Percentiles rank a stretch among this genome's conserved stretches.
Conservation (phyloP, 2,329 filamentous ascomycete species). For the Cladosporium phlei region DNA sequence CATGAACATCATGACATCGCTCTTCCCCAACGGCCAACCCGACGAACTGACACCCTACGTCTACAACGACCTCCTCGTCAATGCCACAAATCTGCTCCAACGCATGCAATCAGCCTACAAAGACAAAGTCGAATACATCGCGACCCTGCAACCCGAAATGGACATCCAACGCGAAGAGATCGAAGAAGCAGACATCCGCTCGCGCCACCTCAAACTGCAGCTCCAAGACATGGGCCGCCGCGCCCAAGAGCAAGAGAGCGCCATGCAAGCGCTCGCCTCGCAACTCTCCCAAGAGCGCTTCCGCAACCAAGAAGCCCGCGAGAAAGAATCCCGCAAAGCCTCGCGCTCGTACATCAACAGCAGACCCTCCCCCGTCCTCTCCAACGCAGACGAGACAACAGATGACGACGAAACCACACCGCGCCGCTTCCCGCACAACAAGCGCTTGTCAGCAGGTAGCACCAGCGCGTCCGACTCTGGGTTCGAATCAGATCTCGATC, state of each 20-base stretch:
- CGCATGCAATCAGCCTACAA: conserved; percentile 55
- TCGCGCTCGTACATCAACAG: conserved; percentile 20
- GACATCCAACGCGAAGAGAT: conserved; percentile 57
- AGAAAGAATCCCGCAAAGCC: conserved; percentile 35
- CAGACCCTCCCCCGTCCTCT: conserved; percentile 17
- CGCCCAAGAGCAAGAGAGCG: conserved; percentile 52
- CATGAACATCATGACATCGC: conserved; percentile 49
- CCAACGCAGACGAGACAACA: conserved; percentile 18
- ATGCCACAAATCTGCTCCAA: conserved; percentile 52
- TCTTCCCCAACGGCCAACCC: conserved; percentile 50
- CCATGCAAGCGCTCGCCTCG: conserved; percentile 49
- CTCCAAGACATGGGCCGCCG: conserved; percentile 56
- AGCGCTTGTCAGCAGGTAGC: conserved; percentile 27
- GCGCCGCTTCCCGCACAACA: conserved; percentile 13
- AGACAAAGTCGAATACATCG: conserved; percentile 46
- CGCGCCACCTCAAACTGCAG: conserved; percentile 56
- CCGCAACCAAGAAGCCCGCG: conserved; percentile 26
- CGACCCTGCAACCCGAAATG: conserved; percentile 50
- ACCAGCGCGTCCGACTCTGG: conserved; percentile 51
- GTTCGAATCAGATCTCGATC: conserved; percentile 56
- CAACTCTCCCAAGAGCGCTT: conserved; percentile 42
- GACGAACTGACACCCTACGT: conserved; percentile 49
- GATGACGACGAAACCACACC: conserved; percentile 15
- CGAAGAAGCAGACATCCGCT: conserved; percentile 55
- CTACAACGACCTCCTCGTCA: conserved; percentile 53